Evolutionary conservation across 352 stramenopile species (phyloP), one percentile per base, ranked within the genome.

Genomic region (Globisporangium alternatum): DNA sequence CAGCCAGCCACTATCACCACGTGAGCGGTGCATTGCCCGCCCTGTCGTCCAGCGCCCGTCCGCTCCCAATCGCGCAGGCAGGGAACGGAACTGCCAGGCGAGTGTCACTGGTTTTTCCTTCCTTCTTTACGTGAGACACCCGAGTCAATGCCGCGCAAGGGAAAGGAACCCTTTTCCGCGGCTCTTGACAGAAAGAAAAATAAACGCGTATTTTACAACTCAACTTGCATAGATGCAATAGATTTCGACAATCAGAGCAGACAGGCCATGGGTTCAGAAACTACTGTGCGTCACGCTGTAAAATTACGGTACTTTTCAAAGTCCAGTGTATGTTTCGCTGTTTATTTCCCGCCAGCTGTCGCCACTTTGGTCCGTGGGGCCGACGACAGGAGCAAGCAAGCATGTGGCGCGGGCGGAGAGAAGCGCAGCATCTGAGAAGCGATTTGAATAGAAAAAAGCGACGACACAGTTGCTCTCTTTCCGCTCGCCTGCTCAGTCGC

Each of bases 391-490:
- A 52, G 30, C 7, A 1, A 49, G 19, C n/a, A 52, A 30, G 7
- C 12, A 52, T 30, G 45, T n/a, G 21, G 45, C 30, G 44, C 44
- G 17, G 30, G 51, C 35, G 52, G 37, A 58, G 51, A 58, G 52
- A 44, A 58, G 52, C 49, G 56, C 52, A 17, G 51, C 57, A 59
- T 55, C 54, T 48, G 62, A 72, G 67, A 72, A 72, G 57, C 47
- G 67, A 63, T 59, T 44, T 44, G 52, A 44, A 58, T 43, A 44
- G 52, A 58, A 45, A 58, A 45, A 45, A 44, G 52, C 31, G 37
- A 25, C 52, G 15, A 30, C 52, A 57, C 30, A 58, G 52, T 58
- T 43, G 52, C 52, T 31, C 52, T 43, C 31, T 31, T 28, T 39
- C 28, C 5, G 8, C 28, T 30, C 31, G 22, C 52, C n/a, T 31